Percentiles rank a stretch among this genome's conserved stretches.
These are phyloP conservation scores for Tuber aestivum DNA, from an alignment of 495 filamentous ascomycete species.

Conservation along the genomic window DNA sequence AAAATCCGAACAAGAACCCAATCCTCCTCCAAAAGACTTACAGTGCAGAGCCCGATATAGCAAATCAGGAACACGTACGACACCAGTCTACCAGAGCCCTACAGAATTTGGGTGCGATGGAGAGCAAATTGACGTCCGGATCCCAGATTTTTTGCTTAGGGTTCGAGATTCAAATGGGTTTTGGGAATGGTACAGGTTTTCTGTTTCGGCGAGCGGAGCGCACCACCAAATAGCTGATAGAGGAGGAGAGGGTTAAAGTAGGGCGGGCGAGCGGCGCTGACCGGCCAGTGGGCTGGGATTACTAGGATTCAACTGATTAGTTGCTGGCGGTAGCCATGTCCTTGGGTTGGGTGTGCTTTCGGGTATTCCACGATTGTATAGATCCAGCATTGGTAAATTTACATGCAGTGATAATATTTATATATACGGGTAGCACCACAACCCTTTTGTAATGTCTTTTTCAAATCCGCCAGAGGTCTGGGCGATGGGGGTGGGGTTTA, in stretches of 20 bases:
- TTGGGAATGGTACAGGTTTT: no score
- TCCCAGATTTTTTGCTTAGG: no score
- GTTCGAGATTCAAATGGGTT: no score
- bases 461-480: background rate
- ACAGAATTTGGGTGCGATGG: no score
- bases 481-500: background rate
- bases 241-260: no score
- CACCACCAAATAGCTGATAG: background rate
- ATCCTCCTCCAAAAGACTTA: background rate
- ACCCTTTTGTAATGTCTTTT: background rate
- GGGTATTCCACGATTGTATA: background rate
- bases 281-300: background rate
- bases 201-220: no score
- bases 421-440: background rate
- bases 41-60: no score
- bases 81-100: no score
- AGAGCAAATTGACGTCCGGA: no score
- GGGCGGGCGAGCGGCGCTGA: background rate
- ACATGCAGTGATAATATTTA: background rate
- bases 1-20: background rate
- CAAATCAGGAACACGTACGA: no score
- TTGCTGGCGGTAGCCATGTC: background rate
- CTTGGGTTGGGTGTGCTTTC: background rate
- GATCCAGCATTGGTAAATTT: background rate
- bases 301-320: background rate